phyloP scores from a whole-genome alignment of 257 asterid genomes.

The Perilla frutescens region DNA sequence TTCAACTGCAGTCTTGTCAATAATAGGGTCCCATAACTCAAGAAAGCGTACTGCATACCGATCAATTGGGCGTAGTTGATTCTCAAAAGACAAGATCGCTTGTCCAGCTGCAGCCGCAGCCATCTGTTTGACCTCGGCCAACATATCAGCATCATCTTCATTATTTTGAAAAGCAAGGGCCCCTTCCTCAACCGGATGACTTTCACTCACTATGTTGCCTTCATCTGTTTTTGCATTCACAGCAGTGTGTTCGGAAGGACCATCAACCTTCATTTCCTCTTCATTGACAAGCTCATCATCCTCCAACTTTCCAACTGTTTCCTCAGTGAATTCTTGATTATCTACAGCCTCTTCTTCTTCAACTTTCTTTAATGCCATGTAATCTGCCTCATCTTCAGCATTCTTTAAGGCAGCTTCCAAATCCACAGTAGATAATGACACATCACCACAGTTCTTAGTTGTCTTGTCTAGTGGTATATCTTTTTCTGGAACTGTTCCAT shows the following conservation, averaged over 20 bases:
- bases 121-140: conserved; percentile 96
- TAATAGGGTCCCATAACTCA: conserved; percentile 94
- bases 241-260: conserved; percentile 56
- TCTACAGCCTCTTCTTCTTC: conserved; percentile 99
- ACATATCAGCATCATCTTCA: conserved; percentile 91
- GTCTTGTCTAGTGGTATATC: conserved; percentile 49
- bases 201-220: conserved; percentile 45
- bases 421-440: conserved; percentile 73
- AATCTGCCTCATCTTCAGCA: conserved; percentile 99
- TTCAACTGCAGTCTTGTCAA: conserved; percentile 72
- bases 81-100: conserved; percentile 78
- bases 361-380: conserved; percentile 97
- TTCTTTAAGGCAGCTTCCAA: conserved; percentile 95
- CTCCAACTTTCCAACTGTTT: conserved; percentile 78
- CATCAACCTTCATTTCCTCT: conserved; percentile 79
- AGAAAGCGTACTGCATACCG: conserved; percentile 86
- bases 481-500: conserved; percentile 48
- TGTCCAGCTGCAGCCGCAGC: conserved; percentile 98
- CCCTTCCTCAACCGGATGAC: conserved; percentile 59
- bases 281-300: conserved; percentile 92
- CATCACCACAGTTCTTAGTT: conserved; percentile 55
- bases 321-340: conserved; percentile 98
- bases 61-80: conserved; percentile 93
- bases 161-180: conserved; percentile 56
- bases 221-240: conserved; percentile 48